These are phyloP conservation scores for Tolypocladium nubicola DNA, from an alignment of 2,329 filamentous ascomycete species.

Conservation along the genomic window DNA sequence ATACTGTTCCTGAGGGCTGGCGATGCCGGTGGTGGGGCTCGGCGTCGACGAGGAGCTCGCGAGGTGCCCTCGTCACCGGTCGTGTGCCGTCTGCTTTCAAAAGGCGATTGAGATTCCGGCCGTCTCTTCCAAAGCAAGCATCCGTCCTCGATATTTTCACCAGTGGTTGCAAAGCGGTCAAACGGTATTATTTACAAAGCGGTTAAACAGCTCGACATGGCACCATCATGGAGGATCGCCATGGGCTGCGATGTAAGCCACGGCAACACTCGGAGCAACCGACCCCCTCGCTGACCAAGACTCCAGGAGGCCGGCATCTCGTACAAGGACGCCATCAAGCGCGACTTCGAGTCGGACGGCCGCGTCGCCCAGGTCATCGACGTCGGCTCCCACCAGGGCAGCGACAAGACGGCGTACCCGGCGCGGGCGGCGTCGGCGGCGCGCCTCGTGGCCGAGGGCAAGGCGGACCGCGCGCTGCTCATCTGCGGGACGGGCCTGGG, in stretches of 20 bases:
- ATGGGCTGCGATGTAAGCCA: constrained; percentile 42
- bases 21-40: neutral
- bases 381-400: constrained; percentile 55
- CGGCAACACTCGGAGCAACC: neutral
- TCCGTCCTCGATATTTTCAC: neutral
- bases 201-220: constrained; percentile 21
- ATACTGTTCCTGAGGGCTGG: neutral
- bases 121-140: no score
- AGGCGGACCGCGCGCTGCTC: constrained; percentile 66
- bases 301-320: constrained; percentile 57
- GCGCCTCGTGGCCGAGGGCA: constrained; percentile 46
- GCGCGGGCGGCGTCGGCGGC: constrained; percentile 68
- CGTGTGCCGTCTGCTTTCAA: neutral
- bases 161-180: neutral
- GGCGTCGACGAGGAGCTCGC: neutral
- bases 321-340: constrained; percentile 72
- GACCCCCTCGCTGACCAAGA: neutral
- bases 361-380: constrained; percentile 61
- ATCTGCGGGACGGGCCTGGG: constrained; percentile 83
- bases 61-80: neutral
- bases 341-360: constrained; percentile 55
- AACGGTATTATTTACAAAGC: neutral
- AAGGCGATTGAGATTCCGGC: neutral
- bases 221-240: constrained; percentile 40
- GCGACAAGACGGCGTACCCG: constrained; percentile 74